Evolutionary conservation across 257 asterid genomes (phyloP), one percentile per base, ranked within the genome.

Genomic region (Fraxinus pennsylvanica): DNA sequence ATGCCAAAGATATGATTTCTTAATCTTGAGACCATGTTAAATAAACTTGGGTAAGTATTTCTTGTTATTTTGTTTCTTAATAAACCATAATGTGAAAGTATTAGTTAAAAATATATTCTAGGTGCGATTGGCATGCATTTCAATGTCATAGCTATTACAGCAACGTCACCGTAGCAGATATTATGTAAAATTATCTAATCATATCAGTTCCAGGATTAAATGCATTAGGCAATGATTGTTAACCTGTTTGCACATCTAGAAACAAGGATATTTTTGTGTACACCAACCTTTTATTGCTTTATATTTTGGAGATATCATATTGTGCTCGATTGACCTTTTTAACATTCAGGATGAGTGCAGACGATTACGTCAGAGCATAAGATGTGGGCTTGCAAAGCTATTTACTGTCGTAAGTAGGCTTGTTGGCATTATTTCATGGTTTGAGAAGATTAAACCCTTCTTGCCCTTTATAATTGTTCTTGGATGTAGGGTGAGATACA

Each of bases 331-430:
- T 17, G 30, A 72, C 27, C 68, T 32, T 70, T 78, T 76, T 80
- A 54, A 35, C 35, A 74, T 86, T 68, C 90, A 94, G 98, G 98
- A 92, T 29, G 98, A 92, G 85, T 94, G 98, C 87, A 81, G 87
- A 82, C 91, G 93, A 78, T 83, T 94, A 67, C 97, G 91, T 66
- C 96, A 94, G 82, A 89, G 93, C 89, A 90, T 94, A 73, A 87
- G 91, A 87, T 91, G 90, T 33, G 97, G 97, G 75, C 94, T 92
- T 78, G 91, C 88, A 84, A 86, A 89, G 81, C 90, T 76, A 72
- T 86, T 84, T 66, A 87, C 97, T 68, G 96, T 94, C 68, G 98
- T 94, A 87, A 91, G 98, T 81, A 41, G 81, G 76, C 79, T 17
- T 85, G 73, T 77, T 50, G 45, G 30, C 74, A 35, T 63, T 87